phyloP scores from a whole-genome alignment of 805 yeast species.

The Candida tammaniensis region DNA sequence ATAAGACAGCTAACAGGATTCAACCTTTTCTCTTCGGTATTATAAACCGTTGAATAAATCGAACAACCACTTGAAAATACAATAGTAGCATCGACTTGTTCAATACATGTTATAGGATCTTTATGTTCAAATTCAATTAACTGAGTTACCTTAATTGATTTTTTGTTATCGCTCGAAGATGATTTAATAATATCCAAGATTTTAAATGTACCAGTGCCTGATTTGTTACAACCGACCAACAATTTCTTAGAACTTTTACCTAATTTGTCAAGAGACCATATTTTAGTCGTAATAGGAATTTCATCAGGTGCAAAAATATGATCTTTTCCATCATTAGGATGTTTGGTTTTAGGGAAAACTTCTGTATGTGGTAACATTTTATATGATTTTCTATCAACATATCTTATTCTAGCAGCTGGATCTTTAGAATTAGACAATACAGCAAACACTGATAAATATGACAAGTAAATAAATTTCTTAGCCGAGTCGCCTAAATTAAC shows the following conservation, averaged over 20 bases:
- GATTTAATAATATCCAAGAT: slow-evolving; percentile 25
- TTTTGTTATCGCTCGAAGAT: slow-evolving; percentile 14
- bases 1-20: slow-evolving; percentile 23
- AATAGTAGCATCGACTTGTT: slow-evolving; percentile 31
- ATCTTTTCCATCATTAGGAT: slow-evolving; percentile 17
- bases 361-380: slow-evolving; percentile 24
- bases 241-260: slow-evolving; percentile 34
- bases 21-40: slow-evolving; percentile 28
- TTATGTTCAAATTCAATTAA: slow-evolving; percentile 29
- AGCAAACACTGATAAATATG: slow-evolving; percentile 26
- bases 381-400: slow-evolving; percentile 31
- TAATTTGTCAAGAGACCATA: slow-evolving; percentile 34
- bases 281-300: slow-evolving; percentile 26
- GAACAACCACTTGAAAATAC: slow-evolving; percentile 29
- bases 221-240: slow-evolving; percentile 16
- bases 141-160: slow-evolving; percentile 23
- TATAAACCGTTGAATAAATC: slow-evolving; percentile 33
- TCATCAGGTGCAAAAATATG: slow-evolving; percentile 20
- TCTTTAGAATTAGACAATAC: slow-evolving; percentile 30
- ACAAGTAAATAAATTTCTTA: slow-evolving; percentile 28
- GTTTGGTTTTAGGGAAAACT: slow-evolving; percentile 13
- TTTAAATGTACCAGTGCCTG: slow-evolving; percentile 27
- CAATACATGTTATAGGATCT: slow-evolving; percentile 32
- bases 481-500: slow-evolving; percentile 31
- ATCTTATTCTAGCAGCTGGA: slow-evolving; percentile 23